Evolutionary conservation across 352 stramenopile species (phyloP).

Genomic region (Globisporangium spiculum): DNA sequence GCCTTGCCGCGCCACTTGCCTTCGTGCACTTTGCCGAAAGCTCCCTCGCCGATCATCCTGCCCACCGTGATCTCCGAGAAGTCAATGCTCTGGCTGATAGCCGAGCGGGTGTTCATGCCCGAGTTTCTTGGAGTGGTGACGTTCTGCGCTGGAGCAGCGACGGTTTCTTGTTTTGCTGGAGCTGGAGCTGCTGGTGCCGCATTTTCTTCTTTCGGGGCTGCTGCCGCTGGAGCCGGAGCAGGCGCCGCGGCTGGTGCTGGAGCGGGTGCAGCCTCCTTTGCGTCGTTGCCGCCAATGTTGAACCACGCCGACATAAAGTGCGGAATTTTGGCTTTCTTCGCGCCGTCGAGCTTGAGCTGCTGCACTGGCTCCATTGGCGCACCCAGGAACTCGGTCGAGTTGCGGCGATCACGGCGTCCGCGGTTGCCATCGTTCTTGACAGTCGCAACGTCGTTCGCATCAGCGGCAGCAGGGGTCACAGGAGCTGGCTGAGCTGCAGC

Average conservation of each 20-base stretch:
- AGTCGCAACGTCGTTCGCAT: conserved; percentile 42
- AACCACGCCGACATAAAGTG: conserved; percentile 72
- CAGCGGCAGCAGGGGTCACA: neutral
- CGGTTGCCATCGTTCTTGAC: conserved; percentile 39
- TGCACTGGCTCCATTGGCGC: conserved; percentile 48
- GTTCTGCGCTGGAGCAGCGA: conserved; percentile 4
- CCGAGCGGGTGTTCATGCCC: conserved; percentile 18
- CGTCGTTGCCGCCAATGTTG: conserved; percentile 44
- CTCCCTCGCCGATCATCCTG: conserved; percentile 62
- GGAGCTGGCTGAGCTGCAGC: neutral
- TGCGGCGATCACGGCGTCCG: conserved; percentile 29
- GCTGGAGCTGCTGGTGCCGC: neutral
- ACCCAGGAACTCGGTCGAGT: conserved; percentile 51
- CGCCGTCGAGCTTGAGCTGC: conserved; percentile 62
- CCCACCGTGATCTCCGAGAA: conserved; percentile 57
- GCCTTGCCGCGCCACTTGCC: conserved; percentile 61
- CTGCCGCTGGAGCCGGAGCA: conserved; percentile 2
- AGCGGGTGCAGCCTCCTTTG: conserved; percentile 25
- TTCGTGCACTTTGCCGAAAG: conserved; percentile 69
- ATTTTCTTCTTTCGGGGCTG: neutral
- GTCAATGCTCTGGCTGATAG: conserved; percentile 53
- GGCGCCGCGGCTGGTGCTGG: conserved; percentile 15
- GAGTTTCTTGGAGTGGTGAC: conserved; percentile 1
- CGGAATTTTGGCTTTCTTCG: conserved; percentile 73
- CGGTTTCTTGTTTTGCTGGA: neutral